A percentile compares a stretch with the other conserved stretches of the same genome.
Evolutionary conservation across 2,329 filamentous ascomycete genomes (phyloP).

Genomic region (Fusarium fracticaudum): DNA sequence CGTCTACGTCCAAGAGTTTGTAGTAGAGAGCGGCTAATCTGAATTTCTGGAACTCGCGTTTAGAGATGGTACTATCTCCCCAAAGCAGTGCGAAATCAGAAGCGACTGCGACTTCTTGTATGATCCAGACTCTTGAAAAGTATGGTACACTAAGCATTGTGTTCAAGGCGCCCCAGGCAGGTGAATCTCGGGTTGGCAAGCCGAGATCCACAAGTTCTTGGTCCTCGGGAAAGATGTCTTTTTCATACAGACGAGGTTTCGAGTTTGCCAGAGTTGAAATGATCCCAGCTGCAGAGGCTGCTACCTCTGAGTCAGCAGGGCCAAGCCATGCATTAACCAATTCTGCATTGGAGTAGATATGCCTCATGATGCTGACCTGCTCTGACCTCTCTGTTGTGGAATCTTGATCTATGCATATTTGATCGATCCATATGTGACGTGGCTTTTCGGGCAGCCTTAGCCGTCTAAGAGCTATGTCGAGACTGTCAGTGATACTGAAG

Average conservation of each 20-base stretch:
- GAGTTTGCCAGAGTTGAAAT: not conserved
- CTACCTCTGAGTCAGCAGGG: not conserved
- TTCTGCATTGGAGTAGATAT: not conserved
- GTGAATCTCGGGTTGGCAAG: not conserved
- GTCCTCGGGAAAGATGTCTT: not conserved
- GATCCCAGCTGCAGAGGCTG: not conserved
- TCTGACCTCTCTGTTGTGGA: not conserved
- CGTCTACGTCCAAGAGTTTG: not conserved
- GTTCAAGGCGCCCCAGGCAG: not conserved
- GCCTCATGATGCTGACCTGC: not conserved
- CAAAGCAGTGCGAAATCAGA: not conserved
- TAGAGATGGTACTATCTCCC: not conserved
- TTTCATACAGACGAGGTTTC: not conserved
- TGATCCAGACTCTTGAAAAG: not conserved
- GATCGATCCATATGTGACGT: not conserved
- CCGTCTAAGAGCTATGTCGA: not conserved
- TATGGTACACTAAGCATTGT: not conserved
- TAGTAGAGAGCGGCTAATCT: not conserved
- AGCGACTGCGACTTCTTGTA: not conserved
- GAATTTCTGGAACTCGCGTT: fast-evolving
- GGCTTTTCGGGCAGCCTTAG: fast-evolving
- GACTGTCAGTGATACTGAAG: not conserved
- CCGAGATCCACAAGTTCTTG: not conserved
- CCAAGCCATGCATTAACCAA: not conserved
- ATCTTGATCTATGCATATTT: not conserved